Evolutionary conservation across 2,329 filamentous ascomycete species (phyloP).

Genomic region (Ophiostoma ulmi): DNA sequence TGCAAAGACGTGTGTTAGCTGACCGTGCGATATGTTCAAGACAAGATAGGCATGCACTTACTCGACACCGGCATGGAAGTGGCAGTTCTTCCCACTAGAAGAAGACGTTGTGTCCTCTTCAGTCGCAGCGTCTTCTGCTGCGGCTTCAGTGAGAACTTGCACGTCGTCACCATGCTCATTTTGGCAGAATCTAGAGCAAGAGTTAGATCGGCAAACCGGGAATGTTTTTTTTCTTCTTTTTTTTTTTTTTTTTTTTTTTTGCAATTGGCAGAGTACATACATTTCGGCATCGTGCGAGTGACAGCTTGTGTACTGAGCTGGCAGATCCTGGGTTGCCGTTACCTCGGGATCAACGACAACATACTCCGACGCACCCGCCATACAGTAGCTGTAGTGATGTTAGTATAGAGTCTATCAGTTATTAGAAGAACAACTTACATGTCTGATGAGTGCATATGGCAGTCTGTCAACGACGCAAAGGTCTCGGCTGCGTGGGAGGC

Average conservation of each 20-base stretch:
- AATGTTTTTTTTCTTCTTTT: no score
- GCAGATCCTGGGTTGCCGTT: background rate
- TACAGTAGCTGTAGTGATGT: background rate
- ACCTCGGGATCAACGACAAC: background rate
- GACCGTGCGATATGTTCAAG: background rate
- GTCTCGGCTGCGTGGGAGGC: background rate
- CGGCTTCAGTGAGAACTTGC: background rate
- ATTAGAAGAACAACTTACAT: background rate
- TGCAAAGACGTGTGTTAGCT: background rate
- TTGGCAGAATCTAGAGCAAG: background rate
- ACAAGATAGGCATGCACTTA: background rate
- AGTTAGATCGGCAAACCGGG: background rate
- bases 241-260: no score
- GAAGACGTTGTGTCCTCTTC: background rate
- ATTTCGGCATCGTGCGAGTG: background rate
- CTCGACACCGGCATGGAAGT: background rate
- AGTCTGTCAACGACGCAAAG: background rate
- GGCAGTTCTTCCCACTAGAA: background rate
- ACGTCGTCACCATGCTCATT: background rate
- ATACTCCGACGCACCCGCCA: background rate
- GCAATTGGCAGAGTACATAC: background rate
- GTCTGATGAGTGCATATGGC: background rate
- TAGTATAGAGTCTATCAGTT: background rate
- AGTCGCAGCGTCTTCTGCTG: background rate
- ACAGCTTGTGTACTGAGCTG: background rate